Base-by-base conservation (phyloP, 768 basidiomycete species). In the Dacryopinax primogenitus region DNA sequence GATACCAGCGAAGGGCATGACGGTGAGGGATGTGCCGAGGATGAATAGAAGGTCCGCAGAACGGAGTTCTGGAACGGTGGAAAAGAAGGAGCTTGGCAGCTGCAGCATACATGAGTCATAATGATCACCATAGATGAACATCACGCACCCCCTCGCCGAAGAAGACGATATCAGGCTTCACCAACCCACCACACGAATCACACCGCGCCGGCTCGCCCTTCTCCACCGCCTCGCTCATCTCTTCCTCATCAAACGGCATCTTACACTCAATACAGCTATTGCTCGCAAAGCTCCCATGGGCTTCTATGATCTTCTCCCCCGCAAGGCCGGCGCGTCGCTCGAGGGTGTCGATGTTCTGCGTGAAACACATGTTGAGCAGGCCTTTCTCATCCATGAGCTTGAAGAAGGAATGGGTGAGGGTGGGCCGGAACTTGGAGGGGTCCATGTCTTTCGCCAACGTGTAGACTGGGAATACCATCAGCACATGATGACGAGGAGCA, bases 121-220 rank as follows among this genome's bases (percentile, higher is more conserved):
- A 21, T 18, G 32, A 62, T 3, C 33, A 62, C 13, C 16, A 47
- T 33, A n/a, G 26, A 66, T 65, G 16, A 62, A 36, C 47, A n/a
- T 30, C 16, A 76, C 84, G 33, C 71, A 88, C 86, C 36, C 80
- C 72, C 75, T 92, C 88, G 26, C 93, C 92, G 70, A 95, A 94
- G 76, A 95, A 94, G 13, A 95, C 90, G 44, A 95, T 95, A 71
- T 95, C 89, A n/a, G 92, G 92, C 74, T 94, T 92, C 16, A 93
- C 85, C 37, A 90, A 78, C 0, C 90, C 91, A 1, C 76, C 77
- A 68, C 92, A 92, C 3, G 41, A 23, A 23, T 70, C 71, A 72
- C 95, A 97, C 61, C 76, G 79, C 3, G 92, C 85, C 15, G 90
- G 84, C 67, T 82, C 74, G 41, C 84, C 84, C n/a, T 76, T 73